phyloP scores from a whole-genome alignment of 805 yeast genomes.

The Wickerhamiella azyma region DNA sequence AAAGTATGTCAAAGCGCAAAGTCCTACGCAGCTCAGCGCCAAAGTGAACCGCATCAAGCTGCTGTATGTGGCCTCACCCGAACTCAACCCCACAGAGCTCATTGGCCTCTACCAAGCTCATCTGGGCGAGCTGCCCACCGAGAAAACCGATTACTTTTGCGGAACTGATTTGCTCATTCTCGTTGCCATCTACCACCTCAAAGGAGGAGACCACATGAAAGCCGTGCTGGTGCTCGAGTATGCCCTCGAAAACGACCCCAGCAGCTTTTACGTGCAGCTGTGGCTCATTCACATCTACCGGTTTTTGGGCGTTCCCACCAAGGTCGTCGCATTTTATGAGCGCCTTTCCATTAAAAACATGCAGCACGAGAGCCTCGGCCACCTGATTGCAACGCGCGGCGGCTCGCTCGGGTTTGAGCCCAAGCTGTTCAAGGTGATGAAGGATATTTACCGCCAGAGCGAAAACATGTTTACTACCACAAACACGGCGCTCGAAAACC shows the following conservation, averaged over 20 bases:
- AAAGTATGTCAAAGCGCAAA: constrained; percentile 13
- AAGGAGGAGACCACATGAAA: constrained; percentile 20
- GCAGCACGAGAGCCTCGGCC: constrained; percentile 55
- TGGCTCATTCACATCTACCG: constrained; percentile 60
- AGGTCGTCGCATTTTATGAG: constrained; percentile 40
- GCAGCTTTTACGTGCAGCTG: constrained; percentile 55
- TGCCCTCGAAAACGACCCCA: constrained; percentile 42
- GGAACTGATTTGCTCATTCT: constrained; percentile 55
- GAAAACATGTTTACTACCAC: constrained; percentile 38
- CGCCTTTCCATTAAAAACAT: constrained; percentile 53
- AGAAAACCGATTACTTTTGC: constrained; percentile 51
- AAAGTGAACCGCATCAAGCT: constrained; percentile 38
- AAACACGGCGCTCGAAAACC: constrained; percentile 40
- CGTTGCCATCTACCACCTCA: constrained; percentile 32
- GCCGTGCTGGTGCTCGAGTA: constrained; percentile 45
- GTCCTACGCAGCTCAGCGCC: constrained; percentile 14
- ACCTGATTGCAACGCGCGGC: constrained; percentile 37
- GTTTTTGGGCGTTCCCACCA: constrained; percentile 38
- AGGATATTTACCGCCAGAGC: constrained; percentile 39
- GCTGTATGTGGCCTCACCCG: constrained; percentile 21
- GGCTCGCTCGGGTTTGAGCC: constrained; percentile 34
- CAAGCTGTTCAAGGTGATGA: constrained; percentile 28
- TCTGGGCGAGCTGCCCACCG: constrained; percentile 27
- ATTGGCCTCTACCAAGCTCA: constrained; percentile 29
- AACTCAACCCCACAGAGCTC: constrained; percentile 23